phyloP scores from a whole-genome alignment of 108 stramenopile species.

The Asterionellopsis glacialis region DNA sequence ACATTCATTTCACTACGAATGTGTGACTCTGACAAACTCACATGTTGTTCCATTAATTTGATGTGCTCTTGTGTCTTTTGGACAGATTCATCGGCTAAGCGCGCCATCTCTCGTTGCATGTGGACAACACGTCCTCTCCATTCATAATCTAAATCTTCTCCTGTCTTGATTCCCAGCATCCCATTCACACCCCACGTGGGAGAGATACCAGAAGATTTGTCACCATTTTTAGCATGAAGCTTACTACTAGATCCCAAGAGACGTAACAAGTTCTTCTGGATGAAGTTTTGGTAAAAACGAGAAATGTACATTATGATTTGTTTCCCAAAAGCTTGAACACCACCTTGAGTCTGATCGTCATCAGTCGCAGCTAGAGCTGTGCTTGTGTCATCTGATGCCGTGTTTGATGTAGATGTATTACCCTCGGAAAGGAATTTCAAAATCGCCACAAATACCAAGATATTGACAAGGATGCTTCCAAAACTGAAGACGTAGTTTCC shows the following conservation, averaged over 20 bases:
- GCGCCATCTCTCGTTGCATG: slow-evolving; percentile 35
- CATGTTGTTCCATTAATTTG: slow-evolving; percentile 12
- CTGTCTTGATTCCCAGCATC: too few species aligned
- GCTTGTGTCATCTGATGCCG: slow-evolving; percentile 10
- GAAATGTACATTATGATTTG: background rate
- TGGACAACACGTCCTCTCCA: slow-evolving; percentile 40
- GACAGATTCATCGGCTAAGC: slow-evolving; percentile 15
- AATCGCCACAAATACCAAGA: slow-evolving; percentile 30
- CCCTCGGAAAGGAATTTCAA: slow-evolving; percentile 33
- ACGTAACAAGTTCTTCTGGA: slow-evolving; percentile 31
- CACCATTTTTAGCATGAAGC: too few species aligned
- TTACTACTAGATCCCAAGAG: slow-evolving; percentile 21
- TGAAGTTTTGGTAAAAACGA: slow-evolving; percentile 1
- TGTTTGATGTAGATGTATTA: background rate
- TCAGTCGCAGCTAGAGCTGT: background rate
- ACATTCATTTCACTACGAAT: background rate
- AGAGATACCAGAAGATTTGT: slow-evolving; percentile 2
- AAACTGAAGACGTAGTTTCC: slow-evolving; percentile 30
- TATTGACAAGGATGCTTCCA: slow-evolving; percentile 37
- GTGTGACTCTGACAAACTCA: background rate
- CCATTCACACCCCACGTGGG: too few species aligned
- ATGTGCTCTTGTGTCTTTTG: slow-evolving; percentile 13
- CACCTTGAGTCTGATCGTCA: background rate
- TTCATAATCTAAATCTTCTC: slow-evolving; percentile 4
- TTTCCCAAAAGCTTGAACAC: background rate